Evolutionary conservation across 192 early-diverging fungal genomes (phyloP).

Genomic region (Chytriomyces hyalinus): DNA sequence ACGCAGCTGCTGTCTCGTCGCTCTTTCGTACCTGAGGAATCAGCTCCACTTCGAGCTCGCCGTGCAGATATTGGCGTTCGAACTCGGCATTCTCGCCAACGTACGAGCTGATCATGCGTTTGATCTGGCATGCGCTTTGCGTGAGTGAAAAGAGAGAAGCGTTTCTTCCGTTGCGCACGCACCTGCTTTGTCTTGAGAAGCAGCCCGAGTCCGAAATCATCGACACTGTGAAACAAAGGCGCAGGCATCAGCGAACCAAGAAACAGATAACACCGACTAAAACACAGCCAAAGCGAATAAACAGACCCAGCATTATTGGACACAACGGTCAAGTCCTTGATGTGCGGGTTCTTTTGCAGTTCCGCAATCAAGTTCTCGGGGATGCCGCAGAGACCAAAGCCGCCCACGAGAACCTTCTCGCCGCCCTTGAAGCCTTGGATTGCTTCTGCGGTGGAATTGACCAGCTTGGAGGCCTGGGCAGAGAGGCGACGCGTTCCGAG

Average conservation of each 20-base stretch:
- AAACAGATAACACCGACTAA: not conserved
- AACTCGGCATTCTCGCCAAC: conserved; percentile 85
- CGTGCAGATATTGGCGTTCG: conserved; percentile 76
- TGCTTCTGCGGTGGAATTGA: conserved; percentile 63
- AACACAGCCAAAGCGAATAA: not conserved
- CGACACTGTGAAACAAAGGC: conserved; percentile 42
- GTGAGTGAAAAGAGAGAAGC: not conserved
- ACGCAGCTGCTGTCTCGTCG: too few relatives aligned
- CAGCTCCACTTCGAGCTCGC: conserved; percentile 81
- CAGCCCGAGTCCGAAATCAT: conserved; percentile 73
- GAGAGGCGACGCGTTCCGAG: conserved; percentile 6
- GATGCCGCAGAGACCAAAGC: conserved; percentile 80
- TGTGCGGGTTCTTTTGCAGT: conserved; percentile 57
- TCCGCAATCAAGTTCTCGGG: conserved; percentile 78
- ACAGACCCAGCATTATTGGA: conserved; percentile 77
- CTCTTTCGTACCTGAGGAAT: conserved; percentile 72
- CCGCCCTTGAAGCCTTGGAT: conserved; percentile 45
- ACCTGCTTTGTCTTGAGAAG: conserved; percentile 61
- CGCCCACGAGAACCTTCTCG: conserved; percentile 69
- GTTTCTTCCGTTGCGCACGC: not conserved
- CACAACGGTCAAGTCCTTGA: conserved; percentile 73
- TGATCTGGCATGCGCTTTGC: conserved; percentile 59
- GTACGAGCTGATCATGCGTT: conserved; percentile 79
- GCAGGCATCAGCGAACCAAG: not conserved
- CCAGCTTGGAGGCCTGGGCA: conserved; percentile 56